Evolutionary conservation across 257 asterid genomes (phyloP).

Genomic region (Penstemon eatonii): DNA sequence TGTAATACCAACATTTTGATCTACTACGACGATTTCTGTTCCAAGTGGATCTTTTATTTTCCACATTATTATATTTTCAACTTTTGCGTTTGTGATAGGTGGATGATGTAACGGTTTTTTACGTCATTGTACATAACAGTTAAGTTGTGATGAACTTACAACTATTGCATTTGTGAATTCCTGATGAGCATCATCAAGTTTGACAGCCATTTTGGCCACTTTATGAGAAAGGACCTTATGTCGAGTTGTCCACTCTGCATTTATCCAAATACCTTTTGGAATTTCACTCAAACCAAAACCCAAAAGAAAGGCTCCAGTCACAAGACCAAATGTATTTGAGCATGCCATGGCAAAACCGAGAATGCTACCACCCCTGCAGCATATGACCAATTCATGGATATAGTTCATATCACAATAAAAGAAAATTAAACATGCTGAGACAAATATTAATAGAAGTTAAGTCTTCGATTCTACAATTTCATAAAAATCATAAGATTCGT

Average conservation of each 20-base stretch:
- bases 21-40: not conserved
- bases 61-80: not conserved
- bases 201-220: conserved; percentile 76
- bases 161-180: conserved; percentile 72
- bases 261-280: conserved; percentile 72
- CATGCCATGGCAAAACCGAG: conserved; percentile 88
- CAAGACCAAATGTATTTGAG: conserved; percentile 83
- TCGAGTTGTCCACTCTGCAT: conserved; percentile 71
- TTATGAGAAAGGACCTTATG: conserved; percentile 70
- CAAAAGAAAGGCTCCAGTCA: conserved; percentile 84
- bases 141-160: conserved; percentile 44
- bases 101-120: not conserved
- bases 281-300: conserved; percentile 85
- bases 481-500: not conserved
- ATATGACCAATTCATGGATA: conserved; percentile 17
- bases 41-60: not conserved
- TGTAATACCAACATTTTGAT: not conserved
- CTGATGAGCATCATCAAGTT: conserved; percentile 78
- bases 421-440: not conserved
- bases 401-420: not conserved
- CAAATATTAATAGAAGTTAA: not conserved
- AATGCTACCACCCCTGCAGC: conserved; percentile 72
- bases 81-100: not conserved
- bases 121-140: not conserved
- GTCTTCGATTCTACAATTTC: not conserved